Evolutionary conservation across 2,329 filamentous ascomycete species (phyloP).

Genomic region (Aulographum hederae): DNA sequence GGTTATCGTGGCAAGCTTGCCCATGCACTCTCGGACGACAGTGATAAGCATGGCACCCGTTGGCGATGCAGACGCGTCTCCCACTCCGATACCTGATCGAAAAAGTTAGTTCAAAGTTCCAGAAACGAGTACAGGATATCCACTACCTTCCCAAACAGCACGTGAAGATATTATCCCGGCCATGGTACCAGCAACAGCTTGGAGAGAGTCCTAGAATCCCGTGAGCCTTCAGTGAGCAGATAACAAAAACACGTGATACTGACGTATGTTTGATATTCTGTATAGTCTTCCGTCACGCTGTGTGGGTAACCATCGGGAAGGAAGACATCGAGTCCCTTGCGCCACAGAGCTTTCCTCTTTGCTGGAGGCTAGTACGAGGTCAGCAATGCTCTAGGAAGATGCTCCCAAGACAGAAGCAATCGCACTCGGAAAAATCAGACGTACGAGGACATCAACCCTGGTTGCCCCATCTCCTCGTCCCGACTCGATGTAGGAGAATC

Average conservation of each 20-base stretch:
- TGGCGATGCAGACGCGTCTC: conserved; percentile 59
- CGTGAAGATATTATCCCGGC: conserved; percentile 62
- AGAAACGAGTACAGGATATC: no score
- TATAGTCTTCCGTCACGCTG: conserved; percentile 71
- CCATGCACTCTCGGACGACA: conserved; percentile 65
- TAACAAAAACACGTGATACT: no score
- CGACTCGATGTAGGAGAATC: no score
- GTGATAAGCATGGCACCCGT: conserved; percentile 69
- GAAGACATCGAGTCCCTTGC: conserved; percentile 48
- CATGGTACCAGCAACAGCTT: conserved; percentile 72
- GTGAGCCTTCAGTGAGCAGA: no score
- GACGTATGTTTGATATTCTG: no score
- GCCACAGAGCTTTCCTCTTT: conserved; percentile 12
- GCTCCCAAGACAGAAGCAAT: no score
- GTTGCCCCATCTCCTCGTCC: no score
- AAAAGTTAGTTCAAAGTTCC: no score
- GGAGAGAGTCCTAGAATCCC: conserved; percentile 51
- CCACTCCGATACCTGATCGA: conserved; percentile 60
- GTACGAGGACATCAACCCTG: no score
- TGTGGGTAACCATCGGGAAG: conserved; percentile 77
- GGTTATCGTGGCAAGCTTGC: conserved; percentile 65
- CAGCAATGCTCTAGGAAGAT: no score
- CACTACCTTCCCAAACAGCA: conserved; percentile 54
- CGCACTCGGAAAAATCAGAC: no score
- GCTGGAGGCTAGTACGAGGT: conserved; percentile 8